phyloP scores from a whole-genome alignment of 495 filamentous ascomycete species.

The Terfezia claveryi region DNA sequence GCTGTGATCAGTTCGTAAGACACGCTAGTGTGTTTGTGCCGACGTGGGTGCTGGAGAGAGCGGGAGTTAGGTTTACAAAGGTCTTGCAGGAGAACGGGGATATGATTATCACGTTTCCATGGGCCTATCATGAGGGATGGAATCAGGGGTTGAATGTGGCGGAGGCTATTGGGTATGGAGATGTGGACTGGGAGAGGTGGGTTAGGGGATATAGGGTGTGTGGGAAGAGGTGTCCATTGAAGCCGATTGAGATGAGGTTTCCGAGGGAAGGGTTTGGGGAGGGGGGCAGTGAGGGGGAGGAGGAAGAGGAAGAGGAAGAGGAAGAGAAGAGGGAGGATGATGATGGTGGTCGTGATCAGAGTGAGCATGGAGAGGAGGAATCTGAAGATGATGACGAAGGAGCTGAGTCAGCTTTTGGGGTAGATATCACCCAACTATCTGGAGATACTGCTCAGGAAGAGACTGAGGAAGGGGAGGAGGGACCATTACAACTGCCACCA shows the following conservation, averaged over 20 bases:
- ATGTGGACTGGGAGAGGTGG: slow-evolving; percentile 6
- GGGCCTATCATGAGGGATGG: slow-evolving; percentile 18
- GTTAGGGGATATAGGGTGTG: neutral
- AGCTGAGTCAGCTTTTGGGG: too few relatives aligned
- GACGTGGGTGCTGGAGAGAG: slow-evolving; percentile 4
- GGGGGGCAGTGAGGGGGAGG: neutral
- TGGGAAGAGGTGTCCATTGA: slow-evolving; percentile 6
- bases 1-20: slow-evolving; percentile 16
- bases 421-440: too few relatives aligned
- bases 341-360: too few relatives aligned
- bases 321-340: neutral
- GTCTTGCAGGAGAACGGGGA: slow-evolving; percentile 15
- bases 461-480: too few relatives aligned
- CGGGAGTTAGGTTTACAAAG: slow-evolving; percentile 9
- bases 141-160: slow-evolving; percentile 17
- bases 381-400: too few relatives aligned
- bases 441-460: too few relatives aligned
- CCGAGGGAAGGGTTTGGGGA: neutral
- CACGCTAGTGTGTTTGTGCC: slow-evolving; percentile 12
- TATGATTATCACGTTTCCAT: slow-evolving; percentile 16
- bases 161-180: slow-evolving; percentile 17
- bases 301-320: neutral
- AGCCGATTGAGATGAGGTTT: slow-evolving; percentile 2
- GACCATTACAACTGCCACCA: too few relatives aligned
- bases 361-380: too few relatives aligned